These are phyloP conservation scores for Chaetomium sp. DNA, from an alignment of 2,329 filamentous ascomycete species.

Conservation along the genomic window DNA sequence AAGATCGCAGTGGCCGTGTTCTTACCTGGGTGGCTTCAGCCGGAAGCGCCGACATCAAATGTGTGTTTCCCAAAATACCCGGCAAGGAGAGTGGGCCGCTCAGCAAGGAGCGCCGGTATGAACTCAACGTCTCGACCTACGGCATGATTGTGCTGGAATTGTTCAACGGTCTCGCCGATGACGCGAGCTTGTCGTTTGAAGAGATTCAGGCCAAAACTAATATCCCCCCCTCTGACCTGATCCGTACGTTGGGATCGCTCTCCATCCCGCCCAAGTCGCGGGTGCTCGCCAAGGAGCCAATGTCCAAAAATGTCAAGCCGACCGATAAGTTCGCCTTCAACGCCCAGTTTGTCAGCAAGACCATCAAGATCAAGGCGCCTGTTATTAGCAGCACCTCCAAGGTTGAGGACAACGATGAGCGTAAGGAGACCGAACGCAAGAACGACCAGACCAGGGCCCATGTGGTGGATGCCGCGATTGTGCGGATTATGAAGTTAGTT, in stretches of 20 bases:
- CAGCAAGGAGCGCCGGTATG: conserved; percentile 66
- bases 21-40: conserved; percentile 70
- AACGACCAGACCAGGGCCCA: conserved; percentile 66
- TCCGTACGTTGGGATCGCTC: conserved; percentile 72
- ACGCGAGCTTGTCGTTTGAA: conserved; percentile 52
- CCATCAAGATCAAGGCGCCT: conserved; percentile 82
- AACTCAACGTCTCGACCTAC: conserved; percentile 87
- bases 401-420: conserved; percentile 67
- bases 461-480: conserved; percentile 69
- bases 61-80: conserved; percentile 64
- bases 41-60: conserved; percentile 81
- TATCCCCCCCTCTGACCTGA: conserved; percentile 67
- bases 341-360: conserved; percentile 70
- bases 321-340: conserved; percentile 82
- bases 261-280: conserved; percentile 77
- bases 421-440: conserved; percentile 67
- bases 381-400: conserved; percentile 76
- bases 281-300: conserved; percentile 73
- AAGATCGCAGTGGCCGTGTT: conserved; percentile 79
- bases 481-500: conserved; percentile 79
- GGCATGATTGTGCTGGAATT: conserved; percentile 84
- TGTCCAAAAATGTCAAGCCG: conserved; percentile 67
- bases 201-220: conserved; percentile 79
- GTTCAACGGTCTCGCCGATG: conserved; percentile 69
- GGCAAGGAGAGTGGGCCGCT: conserved; percentile 60